Conservation (phyloP, 73 alveolate genomes). For the Paramecium caudatum region DNA sequence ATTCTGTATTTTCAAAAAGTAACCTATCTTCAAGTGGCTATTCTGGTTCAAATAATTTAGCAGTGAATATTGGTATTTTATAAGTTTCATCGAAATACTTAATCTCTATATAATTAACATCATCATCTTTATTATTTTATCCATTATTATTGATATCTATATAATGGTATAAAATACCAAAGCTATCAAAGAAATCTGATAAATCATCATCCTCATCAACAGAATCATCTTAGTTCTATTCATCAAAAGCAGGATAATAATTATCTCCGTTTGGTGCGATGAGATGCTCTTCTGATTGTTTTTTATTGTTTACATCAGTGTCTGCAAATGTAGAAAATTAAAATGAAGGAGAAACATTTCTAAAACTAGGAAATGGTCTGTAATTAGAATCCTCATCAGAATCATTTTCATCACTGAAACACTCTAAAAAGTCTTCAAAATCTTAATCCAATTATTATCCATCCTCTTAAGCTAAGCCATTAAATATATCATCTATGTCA, state of each 20-base stretch:
- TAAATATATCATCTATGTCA: slow-evolving; percentile 68
- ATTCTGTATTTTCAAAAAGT: slow-evolving; percentile 53
- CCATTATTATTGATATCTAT: slow-evolving; percentile 12
- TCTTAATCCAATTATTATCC: slow-evolving; percentile 58
- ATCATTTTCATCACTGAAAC: slow-evolving; percentile 59
- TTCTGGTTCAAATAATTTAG: slow-evolving; percentile 64
- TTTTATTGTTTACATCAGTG: not conserved
- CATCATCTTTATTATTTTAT: slow-evolving; percentile 9
- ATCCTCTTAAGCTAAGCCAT: slow-evolving; percentile 63
- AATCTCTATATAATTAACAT: slow-evolving; percentile 53
- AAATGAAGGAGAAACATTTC: slow-evolving; percentile 51
- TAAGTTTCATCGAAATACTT: slow-evolving; percentile 63
- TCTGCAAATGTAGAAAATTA: slow-evolving; percentile 43
- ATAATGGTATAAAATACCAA: not conserved
- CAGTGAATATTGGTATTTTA: slow-evolving; percentile 61
- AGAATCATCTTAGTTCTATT: slow-evolving; percentile 31
- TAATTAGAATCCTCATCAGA: slow-evolving; percentile 44
- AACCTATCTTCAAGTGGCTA: slow-evolving; percentile 35
- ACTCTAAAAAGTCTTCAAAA: slow-evolving; percentile 66
- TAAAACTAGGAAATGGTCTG: slow-evolving; percentile 62
- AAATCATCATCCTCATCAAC: slow-evolving; percentile 64
- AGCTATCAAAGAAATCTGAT: slow-evolving; percentile 60
- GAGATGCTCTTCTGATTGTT: slow-evolving; percentile 18
- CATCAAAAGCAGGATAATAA: slow-evolving; percentile 40
- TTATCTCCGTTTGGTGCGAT: slow-evolving; percentile 19